Evolutionary conservation across 2,329 filamentous ascomycete genomes (phyloP).

Genomic region (Rachicladosporium sp.): DNA sequence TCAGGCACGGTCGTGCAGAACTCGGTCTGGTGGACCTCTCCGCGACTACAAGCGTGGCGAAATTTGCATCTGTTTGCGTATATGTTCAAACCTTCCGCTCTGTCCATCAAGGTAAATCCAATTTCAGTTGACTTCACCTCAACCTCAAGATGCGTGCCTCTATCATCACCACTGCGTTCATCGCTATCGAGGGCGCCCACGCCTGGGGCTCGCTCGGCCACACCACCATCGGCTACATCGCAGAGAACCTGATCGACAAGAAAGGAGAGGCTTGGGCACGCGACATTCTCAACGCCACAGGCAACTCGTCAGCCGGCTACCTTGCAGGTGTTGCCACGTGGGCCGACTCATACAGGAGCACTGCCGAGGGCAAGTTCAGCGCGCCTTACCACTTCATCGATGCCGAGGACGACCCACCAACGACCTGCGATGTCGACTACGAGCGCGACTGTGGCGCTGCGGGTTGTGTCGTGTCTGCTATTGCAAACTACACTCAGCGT

Average conservation of each 20-base stretch:
- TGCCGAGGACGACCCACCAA: constrained; percentile 34
- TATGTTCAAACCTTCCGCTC: too few relatives aligned
- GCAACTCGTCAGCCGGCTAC: constrained; percentile 28
- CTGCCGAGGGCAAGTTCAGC: constrained; percentile 35
- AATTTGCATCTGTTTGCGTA: too few relatives aligned
- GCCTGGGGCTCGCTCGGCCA: constrained; percentile 45
- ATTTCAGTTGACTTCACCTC: too few relatives aligned
- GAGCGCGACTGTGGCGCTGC: constrained; percentile 38
- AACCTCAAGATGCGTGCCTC: too few relatives aligned
- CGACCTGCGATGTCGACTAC: constrained; percentile 36
- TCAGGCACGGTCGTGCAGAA: too few relatives aligned
- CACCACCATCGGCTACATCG: constrained; percentile 42
- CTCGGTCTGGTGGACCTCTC: too few relatives aligned
- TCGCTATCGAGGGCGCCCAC: constrained; percentile 6
- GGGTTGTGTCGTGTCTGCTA: constrained; percentile 41
- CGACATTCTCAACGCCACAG: constrained; percentile 30
- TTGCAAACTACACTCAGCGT: constrained; percentile 39
- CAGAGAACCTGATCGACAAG: constrained; percentile 35
- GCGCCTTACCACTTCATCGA: constrained; percentile 41
- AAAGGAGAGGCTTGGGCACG: constrained; percentile 34
- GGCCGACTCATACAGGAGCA: constrained; percentile 41
- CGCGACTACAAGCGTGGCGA: too few relatives aligned
- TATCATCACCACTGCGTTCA: too few relatives aligned
- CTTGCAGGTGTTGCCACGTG: constrained; percentile 41
- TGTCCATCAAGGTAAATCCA: too few relatives aligned